Evolutionary conservation across 169 alveolate species (phyloP), one percentile per base, ranked within the genome.

Genomic region (Perkinsus marinus): DNA sequence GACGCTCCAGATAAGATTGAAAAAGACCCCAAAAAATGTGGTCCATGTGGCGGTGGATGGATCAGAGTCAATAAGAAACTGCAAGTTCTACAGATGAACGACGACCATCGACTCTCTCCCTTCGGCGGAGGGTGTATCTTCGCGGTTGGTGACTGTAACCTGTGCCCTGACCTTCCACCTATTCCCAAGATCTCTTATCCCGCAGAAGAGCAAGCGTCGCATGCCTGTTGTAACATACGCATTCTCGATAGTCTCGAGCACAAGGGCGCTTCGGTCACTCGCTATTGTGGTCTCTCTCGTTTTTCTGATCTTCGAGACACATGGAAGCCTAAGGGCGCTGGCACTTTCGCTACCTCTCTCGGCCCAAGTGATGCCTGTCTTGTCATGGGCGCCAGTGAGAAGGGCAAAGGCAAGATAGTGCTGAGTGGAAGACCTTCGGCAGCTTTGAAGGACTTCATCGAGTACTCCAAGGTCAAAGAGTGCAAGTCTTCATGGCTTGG

Each of bases 251-350:
- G 57, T 69, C 91, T 39, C 69, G 91, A 43, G 37, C 91, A 90
- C 39, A 47, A 47, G 36, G 91, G 91, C 39, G 91, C 69, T 22
- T 39, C 91, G 0, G 39, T 39, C 2, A 39, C 69, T 19, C 69
- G 91, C 36, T 57, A 39, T 36, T 90, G 43, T 57, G 43, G 79
- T 7, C 69, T 90, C 30, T 39, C 69, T 57, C 69, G 43, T 57
- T 39, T 57, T n/a, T 10, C 79, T 34, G 39, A n/a, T 5, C 79
- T 93, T 57, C 68, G 91, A 26, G 39, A 68, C 22, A 89, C 93
- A 6, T 93, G 94, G 94, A 91, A 93, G 94, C 94, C 94, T 30
- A 91, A 93, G 94, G 94, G 94, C 16, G 94, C 94, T 22, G 94
- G 94, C 43, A 93, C 92, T 92, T 93, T 93, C 68, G 90, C 94